Percentiles rank a stretch among this genome's conserved stretches.
Evolutionary conservation across 1,139 yeast species (phyloP).

Genomic region (Pneumocystis canis): DNA sequence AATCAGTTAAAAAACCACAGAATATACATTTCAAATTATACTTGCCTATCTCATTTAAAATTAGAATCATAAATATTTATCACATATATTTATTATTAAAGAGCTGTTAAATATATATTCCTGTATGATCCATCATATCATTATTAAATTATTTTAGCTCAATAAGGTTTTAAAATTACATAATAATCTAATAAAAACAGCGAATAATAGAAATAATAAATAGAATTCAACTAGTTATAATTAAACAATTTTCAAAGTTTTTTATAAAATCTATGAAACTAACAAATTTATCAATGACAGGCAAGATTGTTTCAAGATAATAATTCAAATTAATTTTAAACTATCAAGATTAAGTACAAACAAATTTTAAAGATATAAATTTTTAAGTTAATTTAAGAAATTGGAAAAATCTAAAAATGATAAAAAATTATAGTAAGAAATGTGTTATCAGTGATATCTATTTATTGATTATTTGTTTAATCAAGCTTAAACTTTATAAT

Average conservation of each 20-base stretch:
- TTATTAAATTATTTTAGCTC: constrained; percentile 82
- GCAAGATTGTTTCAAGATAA: constrained; percentile 92
- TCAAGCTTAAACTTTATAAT: constrained; percentile 51
- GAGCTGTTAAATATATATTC: constrained; percentile 68
- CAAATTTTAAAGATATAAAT: constrained; percentile 56
- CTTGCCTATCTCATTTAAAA: neutral
- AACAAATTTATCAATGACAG: constrained; percentile 85
- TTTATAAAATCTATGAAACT: constrained; percentile 64
- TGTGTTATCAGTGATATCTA: neutral
- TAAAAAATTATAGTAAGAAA: constrained; percentile 41
- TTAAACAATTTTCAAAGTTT: constrained; percentile 64
- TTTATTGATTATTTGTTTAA: constrained; percentile 19
- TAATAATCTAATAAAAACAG: constrained; percentile 76
- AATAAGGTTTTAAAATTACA: constrained; percentile 94
- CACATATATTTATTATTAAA: constrained; percentile 70
- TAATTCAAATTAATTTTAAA: constrained; percentile 80
- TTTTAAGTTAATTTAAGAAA: constrained; percentile 49
- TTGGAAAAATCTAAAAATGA: constrained; percentile 59
- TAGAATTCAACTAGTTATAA: neutral
- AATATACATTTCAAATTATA: neutral
- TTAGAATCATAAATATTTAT: constrained; percentile 40
- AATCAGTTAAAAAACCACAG: constrained; percentile 61
- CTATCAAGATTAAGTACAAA: constrained; percentile 58
- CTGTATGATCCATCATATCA: constrained; percentile 85
- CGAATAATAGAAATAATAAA: neutral